Base-by-base conservation (phyloP, 2,329 filamentous ascomycete genomes). In the Fusarium sp. region DNA sequence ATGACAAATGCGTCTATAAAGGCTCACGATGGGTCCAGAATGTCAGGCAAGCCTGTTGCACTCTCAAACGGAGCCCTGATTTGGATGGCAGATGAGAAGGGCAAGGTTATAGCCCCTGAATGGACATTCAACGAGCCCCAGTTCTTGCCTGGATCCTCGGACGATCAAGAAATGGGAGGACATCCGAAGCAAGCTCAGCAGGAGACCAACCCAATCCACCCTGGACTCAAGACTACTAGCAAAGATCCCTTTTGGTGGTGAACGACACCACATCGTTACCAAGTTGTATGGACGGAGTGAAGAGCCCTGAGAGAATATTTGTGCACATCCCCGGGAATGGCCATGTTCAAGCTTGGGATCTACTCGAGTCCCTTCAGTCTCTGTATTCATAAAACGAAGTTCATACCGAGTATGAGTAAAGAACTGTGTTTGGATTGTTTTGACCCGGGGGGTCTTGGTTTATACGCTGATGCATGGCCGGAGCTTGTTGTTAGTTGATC, bases 91-190 rank as follows among this genome's bases (percentile, higher is more conserved):
- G 32, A 75, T 24, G 50, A 60, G 8, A n/a, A 63, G 9, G 66
- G 66, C 6, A 35, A 35, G 8, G 48, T 6, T 9, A 60, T 74
- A 15, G 10, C 20, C 8, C 62, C 71, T 38, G 58, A 74, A n/a
- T 73, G 71, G 71, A 54, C 35, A n/a, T 74, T 73, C 30, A 30
- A 13, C 4, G 47, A 68, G 22, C 61, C 70, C 42, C 56, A 44
- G 6, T 32, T 22, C 26, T 51, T 32, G 38, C 26, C n/a, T 11
- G 30, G 32, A 20, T 41, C 26, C 20, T 38, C 30, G 11, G 45
- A 63, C 18, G 41, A 60, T 22, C 55, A 39, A 18, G 51, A 39
- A 42, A 41, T 35, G 39, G 44, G 15, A 26, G 39, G 28, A 28
- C 10, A 28, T 26, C 17, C 28, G 20, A 47, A 26, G 28, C 55